Evolutionary conservation across 768 basidiomycete species (phyloP).

Genomic region (Fomitopsis serialis): DNA sequence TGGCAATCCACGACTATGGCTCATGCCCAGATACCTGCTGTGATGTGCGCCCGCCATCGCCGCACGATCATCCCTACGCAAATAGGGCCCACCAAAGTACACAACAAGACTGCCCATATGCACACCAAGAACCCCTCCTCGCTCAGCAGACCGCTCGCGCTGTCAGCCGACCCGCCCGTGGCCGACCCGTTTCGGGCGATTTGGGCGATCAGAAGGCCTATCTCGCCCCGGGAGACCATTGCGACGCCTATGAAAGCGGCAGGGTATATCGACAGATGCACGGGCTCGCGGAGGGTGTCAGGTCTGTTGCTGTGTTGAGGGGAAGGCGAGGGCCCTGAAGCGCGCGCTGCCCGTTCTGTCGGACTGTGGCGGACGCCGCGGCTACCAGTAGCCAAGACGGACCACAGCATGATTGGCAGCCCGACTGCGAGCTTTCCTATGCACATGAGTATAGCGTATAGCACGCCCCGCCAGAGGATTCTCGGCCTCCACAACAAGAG

Average conservation of each 20-base stretch:
- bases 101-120: slow-evolving; percentile 41
- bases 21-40: slow-evolving; percentile 12
- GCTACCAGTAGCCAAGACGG: not conserved
- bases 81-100: slow-evolving; percentile 35
- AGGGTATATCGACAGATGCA: not conserved
- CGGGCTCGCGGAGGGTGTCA: not conserved
- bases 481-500: slow-evolving; percentile 16
- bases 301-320: too few relatives aligned
- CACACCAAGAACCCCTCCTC: slow-evolving; percentile 36
- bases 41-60: slow-evolving; percentile 9
- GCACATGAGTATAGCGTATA: slow-evolving; percentile 55
- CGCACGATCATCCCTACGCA: slow-evolving; percentile 18
- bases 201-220: slow-evolving; percentile 56
- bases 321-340: too few relatives aligned
- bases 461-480: slow-evolving; percentile 48
- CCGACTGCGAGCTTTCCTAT: slow-evolving; percentile 48
- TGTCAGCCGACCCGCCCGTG: slow-evolving; percentile 20
- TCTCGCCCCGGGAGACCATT: slow-evolving; percentile 66
- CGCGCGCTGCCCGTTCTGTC: too few relatives aligned
- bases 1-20: not conserved
- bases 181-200: slow-evolving; percentile 23
- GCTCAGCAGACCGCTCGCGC: slow-evolving; percentile 11
- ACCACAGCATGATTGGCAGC: slow-evolving; percentile 36
- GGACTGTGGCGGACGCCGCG: too few relatives aligned
- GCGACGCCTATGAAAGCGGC: slow-evolving; percentile 31